Evolutionary conservation across 306 rosid genomes (phyloP), one percentile per base, ranked within the genome.

Genomic region (Pyrus pyrifolia): DNA sequence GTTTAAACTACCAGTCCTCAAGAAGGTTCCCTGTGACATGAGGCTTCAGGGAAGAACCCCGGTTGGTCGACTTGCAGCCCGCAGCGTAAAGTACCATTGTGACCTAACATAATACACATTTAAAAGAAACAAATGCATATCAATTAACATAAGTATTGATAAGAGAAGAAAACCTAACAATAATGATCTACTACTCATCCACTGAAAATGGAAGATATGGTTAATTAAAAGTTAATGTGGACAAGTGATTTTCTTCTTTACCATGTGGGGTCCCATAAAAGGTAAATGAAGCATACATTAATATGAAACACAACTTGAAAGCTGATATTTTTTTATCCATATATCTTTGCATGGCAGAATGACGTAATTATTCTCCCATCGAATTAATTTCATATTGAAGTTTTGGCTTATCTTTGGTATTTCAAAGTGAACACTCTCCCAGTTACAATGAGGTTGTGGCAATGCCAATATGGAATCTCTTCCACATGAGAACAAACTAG

Each of bases 11-110:
- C 99, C 98, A 96, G 83, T 92, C 96, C 30, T 91, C 83, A 76
- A 96, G 81, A 57, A 96, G 82, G 79, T 89, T 82, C 67, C 91
- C 96, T 8, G 90, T 82, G 83, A 88, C 69, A 85, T 85, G 89
- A 82, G 97, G 89, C 85, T 89, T 96, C 61, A 89, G 83, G 18
- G 98, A 96, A 63, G 99, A 91, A 74, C 86, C 67, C 76, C 69
- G 88, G 89, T 86, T 86, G 31, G 70, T 84, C 66, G 97, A 92
- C 78, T 85, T 91, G 84, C 90, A 82, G 78, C 98, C 97, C 13
- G 85, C 81, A 81, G 82, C 80, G 76, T 82, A 88, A 61, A 96
- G 93, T 59, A 76, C 75, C 72, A 86, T 62, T 75, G 93, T 70
- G 78, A 83, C 99, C 99, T 92, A 84, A 73, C 71, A 87, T 83